These are phyloP conservation scores for Coccomyxa subellipsoidea DNA, from an alignment of 163 green algal species.

Conservation along the genomic window DNA sequence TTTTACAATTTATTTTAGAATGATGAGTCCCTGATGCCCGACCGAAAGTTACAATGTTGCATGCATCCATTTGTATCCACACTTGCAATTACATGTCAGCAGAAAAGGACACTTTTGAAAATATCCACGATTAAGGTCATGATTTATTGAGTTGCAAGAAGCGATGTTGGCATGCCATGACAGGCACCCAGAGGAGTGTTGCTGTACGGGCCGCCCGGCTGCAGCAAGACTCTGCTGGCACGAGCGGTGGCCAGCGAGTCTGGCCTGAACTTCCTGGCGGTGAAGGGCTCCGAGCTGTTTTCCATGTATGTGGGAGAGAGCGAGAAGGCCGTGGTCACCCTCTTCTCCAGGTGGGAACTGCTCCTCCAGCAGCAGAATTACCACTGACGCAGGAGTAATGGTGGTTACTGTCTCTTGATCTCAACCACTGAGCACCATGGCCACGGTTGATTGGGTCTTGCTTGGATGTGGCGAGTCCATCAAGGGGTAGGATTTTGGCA, in stretches of 20 bases:
- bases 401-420: no score
- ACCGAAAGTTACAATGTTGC: no score
- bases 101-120: no score
- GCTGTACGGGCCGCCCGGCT: slow-evolving; percentile 88
- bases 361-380: background rate
- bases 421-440: no score
- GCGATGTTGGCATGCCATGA: background rate
- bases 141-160: background rate
- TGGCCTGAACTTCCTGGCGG: slow-evolving; percentile 98
- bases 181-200: slow-evolving; percentile 76
- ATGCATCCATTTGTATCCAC: no score
- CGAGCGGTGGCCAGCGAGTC: slow-evolving; percentile 86
- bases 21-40: no score
- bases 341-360: slow-evolving; percentile 63
- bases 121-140: background rate
- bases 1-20: no score
- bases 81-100: no score
- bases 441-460: no score
- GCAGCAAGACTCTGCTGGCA: slow-evolving; percentile 97
- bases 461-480: no score
- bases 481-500: no score
- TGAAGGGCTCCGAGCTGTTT: slow-evolving; percentile 98
- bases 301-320: slow-evolving; percentile 99
- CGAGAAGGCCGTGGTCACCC: slow-evolving; percentile 89
- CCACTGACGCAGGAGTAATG: no score